Conservation (phyloP, 257 asterid genomes). For the Fraxinus pennsylvanica region DNA sequence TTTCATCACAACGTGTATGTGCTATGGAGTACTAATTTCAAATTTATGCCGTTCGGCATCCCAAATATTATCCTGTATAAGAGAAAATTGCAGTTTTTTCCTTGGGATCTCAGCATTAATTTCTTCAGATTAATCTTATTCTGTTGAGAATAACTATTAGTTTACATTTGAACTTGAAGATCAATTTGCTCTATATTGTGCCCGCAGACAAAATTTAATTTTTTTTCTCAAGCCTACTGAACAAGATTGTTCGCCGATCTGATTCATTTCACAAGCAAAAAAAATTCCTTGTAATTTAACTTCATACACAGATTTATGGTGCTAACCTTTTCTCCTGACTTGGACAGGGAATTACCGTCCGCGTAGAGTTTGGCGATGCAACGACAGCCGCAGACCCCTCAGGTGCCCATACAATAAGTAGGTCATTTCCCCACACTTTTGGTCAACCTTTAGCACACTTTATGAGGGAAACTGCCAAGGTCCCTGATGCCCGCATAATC, state of each 20-base stretch:
- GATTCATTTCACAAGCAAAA: neutral
- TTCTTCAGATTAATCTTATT: neutral
- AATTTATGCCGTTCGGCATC: neutral
- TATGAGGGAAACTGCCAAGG: conserved; percentile 72
- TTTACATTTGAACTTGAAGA: neutral
- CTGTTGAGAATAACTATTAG: neutral
- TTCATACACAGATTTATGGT: neutral
- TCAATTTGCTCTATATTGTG: neutral
- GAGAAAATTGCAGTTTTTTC: neutral
- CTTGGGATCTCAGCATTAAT: neutral
- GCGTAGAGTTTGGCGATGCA: conserved; percentile 88
- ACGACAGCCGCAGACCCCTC: conserved; percentile 65
- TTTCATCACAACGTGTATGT: neutral
- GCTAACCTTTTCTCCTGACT: neutral
- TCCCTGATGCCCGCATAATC: conserved; percentile 83
- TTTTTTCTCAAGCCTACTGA: neutral
- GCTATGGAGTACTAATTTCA: neutral
- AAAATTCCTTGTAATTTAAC: neutral
- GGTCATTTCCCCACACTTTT: conserved; percentile 79
- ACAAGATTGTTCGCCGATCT: neutral
- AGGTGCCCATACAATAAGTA: conserved; percentile 76
- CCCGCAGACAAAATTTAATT: neutral
- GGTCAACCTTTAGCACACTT: conserved; percentile 92
- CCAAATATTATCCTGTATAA: neutral
- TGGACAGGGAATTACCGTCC: conserved; percentile 82